These are phyloP conservation scores for Claviceps spartinae DNA, from an alignment of 2,329 filamentous ascomycete genomes.

Conservation along the genomic window DNA sequence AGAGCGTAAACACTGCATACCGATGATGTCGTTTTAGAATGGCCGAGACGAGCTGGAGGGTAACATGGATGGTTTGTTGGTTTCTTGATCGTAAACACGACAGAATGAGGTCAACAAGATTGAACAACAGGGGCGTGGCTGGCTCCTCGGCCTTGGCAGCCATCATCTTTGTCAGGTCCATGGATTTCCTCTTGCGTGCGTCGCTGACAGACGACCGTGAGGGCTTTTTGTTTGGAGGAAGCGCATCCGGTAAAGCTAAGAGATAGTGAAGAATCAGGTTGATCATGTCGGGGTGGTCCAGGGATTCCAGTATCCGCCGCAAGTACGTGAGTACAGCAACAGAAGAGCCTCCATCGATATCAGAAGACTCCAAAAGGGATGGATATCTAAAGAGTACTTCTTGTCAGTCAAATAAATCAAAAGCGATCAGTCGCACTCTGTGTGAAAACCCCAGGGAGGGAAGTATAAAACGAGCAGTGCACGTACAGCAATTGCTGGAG, in stretches of 20 bases:
- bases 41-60: constrained; percentile 72
- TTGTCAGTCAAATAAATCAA: not conserved
- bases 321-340: constrained; percentile 92
- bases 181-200: constrained; percentile 70
- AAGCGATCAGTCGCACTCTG: not conserved
- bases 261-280: constrained; percentile 89
- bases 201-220: constrained; percentile 45
- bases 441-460: not conserved
- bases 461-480: not conserved
- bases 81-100: constrained; percentile 76
- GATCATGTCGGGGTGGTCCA: constrained; percentile 89
- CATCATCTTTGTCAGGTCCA: constrained; percentile 73
- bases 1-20: constrained; percentile 66
- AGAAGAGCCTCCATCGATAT: constrained; percentile 91
- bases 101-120: constrained; percentile 78
- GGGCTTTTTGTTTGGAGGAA: constrained; percentile 21
- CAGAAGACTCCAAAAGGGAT: constrained; percentile 88
- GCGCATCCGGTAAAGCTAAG: constrained; percentile 57
- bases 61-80: constrained; percentile 78
- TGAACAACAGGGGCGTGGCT: constrained; percentile 76
- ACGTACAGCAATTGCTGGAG: constrained; percentile 80
- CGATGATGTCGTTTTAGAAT: constrained; percentile 79
- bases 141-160: constrained; percentile 60
- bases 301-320: constrained; percentile 73
- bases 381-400: constrained; percentile 54